Percentiles rank a stretch among this genome's conserved stretches.
phyloP scores from a whole-genome alignment of 1,284 basidiomycete genomes.

The Blastosporella zonata region DNA sequence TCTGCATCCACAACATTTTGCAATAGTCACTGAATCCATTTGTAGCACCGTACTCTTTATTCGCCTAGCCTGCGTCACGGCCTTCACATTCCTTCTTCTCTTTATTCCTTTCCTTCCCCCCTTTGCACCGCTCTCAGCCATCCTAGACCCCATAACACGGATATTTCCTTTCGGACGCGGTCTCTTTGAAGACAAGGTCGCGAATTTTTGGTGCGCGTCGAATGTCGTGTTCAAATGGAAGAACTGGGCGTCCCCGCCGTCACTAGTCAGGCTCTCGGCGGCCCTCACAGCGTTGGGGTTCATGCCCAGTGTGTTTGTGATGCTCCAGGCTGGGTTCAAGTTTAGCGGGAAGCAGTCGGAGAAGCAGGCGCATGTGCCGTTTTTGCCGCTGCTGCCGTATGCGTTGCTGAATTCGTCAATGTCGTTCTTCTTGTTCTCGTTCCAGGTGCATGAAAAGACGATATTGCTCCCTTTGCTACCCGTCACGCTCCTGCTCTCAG shows the following conservation, averaged over 20 bases:
- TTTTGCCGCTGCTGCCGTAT: slow-evolving; percentile 63
- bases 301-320: slow-evolving; percentile 54
- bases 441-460: slow-evolving; percentile 95
- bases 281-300: slow-evolving; percentile 63
- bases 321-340: slow-evolving; percentile 49
- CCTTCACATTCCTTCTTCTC: slow-evolving; percentile 60
- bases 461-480: slow-evolving; percentile 88
- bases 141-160: slow-evolving; percentile 69
- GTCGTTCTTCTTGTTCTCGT: slow-evolving; percentile 94
- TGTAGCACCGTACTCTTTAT: slow-evolving; percentile 62
- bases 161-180: slow-evolving; percentile 91
- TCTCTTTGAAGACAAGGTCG: slow-evolving; percentile 95
- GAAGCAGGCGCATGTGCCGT: slow-evolving; percentile 38
- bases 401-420: slow-evolving; percentile 73
- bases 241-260: slow-evolving; percentile 41
- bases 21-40: not conserved
- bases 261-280: slow-evolving; percentile 58
- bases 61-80: slow-evolving; percentile 61
- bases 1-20: not conserved
- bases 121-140: slow-evolving; percentile 44
- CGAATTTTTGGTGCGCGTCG: slow-evolving; percentile 94
- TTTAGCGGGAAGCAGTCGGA: slow-evolving; percentile 21
- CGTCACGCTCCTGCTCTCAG: slow-evolving; percentile 74
- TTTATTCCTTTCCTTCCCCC: slow-evolving; percentile 77
- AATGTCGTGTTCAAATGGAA: slow-evolving; percentile 88